Percentiles rank a stretch among this genome's conserved stretches.
phyloP scores from a whole-genome alignment of 2,329 filamentous ascomycete genomes.

The Penicillium psychrosexuale region DNA sequence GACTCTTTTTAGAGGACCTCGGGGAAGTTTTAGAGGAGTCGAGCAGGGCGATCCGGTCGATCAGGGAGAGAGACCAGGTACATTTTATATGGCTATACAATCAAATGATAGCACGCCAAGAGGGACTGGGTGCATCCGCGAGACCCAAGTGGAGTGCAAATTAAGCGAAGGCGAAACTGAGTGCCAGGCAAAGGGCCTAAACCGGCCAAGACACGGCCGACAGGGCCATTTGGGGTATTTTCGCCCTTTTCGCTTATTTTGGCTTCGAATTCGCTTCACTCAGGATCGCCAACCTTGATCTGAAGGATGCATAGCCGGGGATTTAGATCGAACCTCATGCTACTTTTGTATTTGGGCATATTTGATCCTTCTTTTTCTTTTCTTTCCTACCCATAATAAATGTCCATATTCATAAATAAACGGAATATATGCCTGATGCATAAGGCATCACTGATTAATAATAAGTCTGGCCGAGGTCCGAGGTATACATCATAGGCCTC shows the following conservation, averaged over 20 bases:
- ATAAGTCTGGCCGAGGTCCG: background rate
- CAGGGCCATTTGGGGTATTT: background rate
- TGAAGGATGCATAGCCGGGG: background rate
- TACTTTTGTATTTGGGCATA: background rate
- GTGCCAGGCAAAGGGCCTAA: conserved; percentile 37
- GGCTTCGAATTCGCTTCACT: conserved; percentile 12
- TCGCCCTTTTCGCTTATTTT: conserved; percentile 7
- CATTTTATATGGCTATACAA: conserved; percentile 20
- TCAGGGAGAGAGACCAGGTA: conserved; percentile 1
- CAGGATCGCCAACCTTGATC: conserved; percentile 4
- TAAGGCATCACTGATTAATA: background rate
- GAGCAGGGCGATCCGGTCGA: background rate
- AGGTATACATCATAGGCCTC: background rate
- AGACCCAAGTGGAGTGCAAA: conserved; percentile 20
- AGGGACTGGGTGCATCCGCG: conserved; percentile 34
- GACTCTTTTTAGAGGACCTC: conserved; percentile 8
- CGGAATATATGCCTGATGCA: background rate
- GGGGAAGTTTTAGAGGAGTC: conserved; percentile 6
- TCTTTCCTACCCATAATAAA: background rate
- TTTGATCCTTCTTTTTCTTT: background rate
- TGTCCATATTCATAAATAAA: background rate
- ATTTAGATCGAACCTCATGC: background rate
- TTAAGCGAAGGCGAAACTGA: conserved; percentile 25
- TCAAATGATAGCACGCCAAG: background rate
- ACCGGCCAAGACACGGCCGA: background rate